Evolutionary conservation across 306 rosid genomes (phyloP).

Genomic region (Glycyrrhiza uralensis): DNA sequence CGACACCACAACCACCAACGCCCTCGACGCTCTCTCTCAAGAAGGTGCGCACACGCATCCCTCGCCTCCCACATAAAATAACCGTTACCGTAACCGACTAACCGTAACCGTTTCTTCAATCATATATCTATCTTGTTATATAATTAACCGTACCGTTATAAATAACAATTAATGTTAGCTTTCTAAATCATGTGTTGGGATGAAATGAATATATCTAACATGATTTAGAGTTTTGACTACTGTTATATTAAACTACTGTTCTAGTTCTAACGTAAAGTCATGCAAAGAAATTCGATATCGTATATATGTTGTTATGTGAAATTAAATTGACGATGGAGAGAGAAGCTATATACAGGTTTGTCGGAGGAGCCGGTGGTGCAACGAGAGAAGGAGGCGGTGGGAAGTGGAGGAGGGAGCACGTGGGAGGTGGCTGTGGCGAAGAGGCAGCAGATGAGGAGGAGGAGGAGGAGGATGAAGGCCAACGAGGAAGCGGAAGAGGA

Average conservation of each 20-base stretch:
- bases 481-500: constrained; percentile 37
- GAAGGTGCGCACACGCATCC: constrained; percentile 46
- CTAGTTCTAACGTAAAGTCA: constrained; percentile 27
- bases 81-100: too few relatives aligned
- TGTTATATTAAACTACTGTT: constrained; percentile 53
- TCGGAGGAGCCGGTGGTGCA: constrained; percentile 97
- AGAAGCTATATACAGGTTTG: constrained; percentile 41
- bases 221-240: constrained; percentile 11
- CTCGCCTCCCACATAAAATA: too few relatives aligned
- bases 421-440: constrained; percentile 47
- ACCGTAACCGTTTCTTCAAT: not conserved
- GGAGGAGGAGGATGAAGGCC: constrained; percentile 22
- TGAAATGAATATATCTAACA: not conserved
- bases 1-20: constrained; percentile 59
- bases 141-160: too few relatives aligned
- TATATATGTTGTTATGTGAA: not conserved
- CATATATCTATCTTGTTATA: too few relatives aligned
- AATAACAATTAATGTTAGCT: too few relatives aligned
- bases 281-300: not conserved
- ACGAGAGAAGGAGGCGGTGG: constrained; percentile 64
- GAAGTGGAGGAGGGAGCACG: constrained; percentile 68
- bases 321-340: not conserved
- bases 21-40: constrained; percentile 82
- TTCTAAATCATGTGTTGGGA: too few relatives aligned
- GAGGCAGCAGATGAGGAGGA: constrained; percentile 46